Base-by-base conservation (phyloP, 78 protist species). In the Guillardia theta region DNA sequence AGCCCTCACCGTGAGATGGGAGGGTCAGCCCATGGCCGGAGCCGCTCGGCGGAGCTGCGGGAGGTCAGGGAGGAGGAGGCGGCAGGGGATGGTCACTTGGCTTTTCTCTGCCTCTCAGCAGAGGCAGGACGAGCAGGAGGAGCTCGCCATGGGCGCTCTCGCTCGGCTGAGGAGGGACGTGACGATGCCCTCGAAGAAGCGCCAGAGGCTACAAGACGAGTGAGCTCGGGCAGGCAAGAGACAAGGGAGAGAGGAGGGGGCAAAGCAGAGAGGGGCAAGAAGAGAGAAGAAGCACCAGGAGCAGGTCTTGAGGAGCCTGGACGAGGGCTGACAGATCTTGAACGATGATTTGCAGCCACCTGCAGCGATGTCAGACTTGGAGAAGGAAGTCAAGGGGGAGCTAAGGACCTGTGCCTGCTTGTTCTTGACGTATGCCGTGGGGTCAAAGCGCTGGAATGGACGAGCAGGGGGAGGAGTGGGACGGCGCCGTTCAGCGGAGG, bases 361-460 rank as follows among this genome's bases (percentile, higher is more conserved):
- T n/a, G n/a, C n/a, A n/a, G n/a, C n/a, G n/a, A n/a, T n/a, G n/a
- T n/a, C n/a, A n/a, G n/a, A n/a, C n/a, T n/a, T n/a, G n/a, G n/a
- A n/a, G n/a, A n/a, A n/a, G n/a, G n/a, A n/a, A n/a, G n/a, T n/a
- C n/a, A n/a, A n/a, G n/a, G n/a, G n/a, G n/a, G n/a, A n/a, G n/a
- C n/a, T n/a, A n/a, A n/a, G n/a, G 4, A 30, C 70, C 70, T 36
- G 46, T 0, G 33, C 41, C 41, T 70, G 45, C 41, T 70, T 70
- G 36, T 70, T 33, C 83, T 70, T 70, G 48, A 78, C 90, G 48
- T 78, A 78, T 22, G 18, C 90, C 18, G 90, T 78, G 44, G 90
- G 90, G 90, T 78, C 90, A 50, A 78, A 78, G 90, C 90, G 90
- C 90, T 78, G 90, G 90, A 78, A 78, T 45, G 90, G 90, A 18